phyloP scores from a whole-genome alignment of 73 alveolate species.

The Diophrys sp. region DNA sequence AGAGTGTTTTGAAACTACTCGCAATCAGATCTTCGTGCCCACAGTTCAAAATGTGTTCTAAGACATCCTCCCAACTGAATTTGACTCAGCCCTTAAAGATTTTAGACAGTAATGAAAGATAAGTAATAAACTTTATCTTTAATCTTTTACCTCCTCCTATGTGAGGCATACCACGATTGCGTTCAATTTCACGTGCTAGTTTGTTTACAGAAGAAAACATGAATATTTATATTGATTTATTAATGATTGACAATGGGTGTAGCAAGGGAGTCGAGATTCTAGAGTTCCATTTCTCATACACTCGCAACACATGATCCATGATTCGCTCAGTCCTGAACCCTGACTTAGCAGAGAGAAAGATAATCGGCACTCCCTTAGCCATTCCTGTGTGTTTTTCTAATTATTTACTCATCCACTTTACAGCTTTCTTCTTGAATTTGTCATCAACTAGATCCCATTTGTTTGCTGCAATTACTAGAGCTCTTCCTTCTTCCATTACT shows the following conservation, averaged over 20 bases:
- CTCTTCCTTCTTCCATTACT: conserved; percentile 85
- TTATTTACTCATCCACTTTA: conserved; percentile 63
- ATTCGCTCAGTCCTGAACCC: conserved; percentile 57
- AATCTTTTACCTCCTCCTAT: conserved; percentile 34
- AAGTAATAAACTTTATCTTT: conserved; percentile 51
- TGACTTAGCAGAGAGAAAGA: conserved; percentile 69
- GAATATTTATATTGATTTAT: too few relatives aligned
- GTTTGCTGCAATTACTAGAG: conserved; percentile 72
- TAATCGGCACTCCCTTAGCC: conserved; percentile 67
- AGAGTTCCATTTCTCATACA: conserved; percentile 88
- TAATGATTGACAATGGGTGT: too few relatives aligned
- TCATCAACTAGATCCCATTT: conserved; percentile 90
- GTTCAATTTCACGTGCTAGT: conserved; percentile 7
- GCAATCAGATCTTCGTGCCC: too few relatives aligned
- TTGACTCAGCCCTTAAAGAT: too few relatives aligned
- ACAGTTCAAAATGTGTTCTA: too few relatives aligned
- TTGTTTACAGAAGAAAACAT: too few relatives aligned
- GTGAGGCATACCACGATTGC: background rate
- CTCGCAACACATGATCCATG: conserved; percentile 71
- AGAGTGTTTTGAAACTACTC: too few relatives aligned
- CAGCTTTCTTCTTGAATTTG: conserved; percentile 67
- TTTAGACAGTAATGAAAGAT: too few relatives aligned
- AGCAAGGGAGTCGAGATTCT: conserved; percentile 78
- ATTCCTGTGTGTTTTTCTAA: conserved; percentile 64
- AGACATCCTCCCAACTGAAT: too few relatives aligned